A percentile compares a stretch with the other conserved stretches of the same genome.
Evolutionary conservation across 441 rosid genomes (phyloP).

Genomic region (Daphne laureola): DNA sequence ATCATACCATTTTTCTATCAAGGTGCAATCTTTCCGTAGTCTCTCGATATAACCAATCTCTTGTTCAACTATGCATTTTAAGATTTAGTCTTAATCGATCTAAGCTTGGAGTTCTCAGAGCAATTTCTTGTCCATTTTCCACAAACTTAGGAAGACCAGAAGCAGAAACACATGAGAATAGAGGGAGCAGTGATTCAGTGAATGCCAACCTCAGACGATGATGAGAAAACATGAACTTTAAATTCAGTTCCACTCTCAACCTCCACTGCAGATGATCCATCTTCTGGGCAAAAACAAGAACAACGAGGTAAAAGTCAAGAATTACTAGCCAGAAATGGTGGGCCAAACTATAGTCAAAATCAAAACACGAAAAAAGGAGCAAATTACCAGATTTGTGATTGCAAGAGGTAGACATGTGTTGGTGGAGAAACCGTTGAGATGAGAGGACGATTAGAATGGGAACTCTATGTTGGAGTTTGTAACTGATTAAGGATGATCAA

Average conservation of each 20-base stretch:
- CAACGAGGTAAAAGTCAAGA: conserved; percentile 8
- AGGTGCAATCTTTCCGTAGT: too few species aligned
- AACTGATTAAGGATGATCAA: too few species aligned
- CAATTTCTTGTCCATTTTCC: not conserved
- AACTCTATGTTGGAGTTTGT: too few species aligned
- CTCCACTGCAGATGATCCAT: conserved; percentile 20
- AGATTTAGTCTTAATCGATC: too few species aligned
- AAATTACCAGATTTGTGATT: conserved; percentile 21
- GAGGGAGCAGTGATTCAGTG: not conserved
- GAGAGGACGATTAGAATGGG: conserved; percentile 5
- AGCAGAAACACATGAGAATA: not conserved
- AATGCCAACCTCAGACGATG: conserved; percentile 51
- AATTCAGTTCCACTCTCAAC: conserved; percentile 23
- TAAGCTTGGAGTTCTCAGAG: too few species aligned
- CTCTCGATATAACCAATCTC: too few species aligned
- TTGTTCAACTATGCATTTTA: too few species aligned
- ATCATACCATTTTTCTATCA: too few species aligned
- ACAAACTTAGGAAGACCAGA: not conserved
- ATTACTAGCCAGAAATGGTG: not conserved
- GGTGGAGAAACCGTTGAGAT: too few species aligned
- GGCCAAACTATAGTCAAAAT: not conserved
- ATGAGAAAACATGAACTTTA: conserved; percentile 51
- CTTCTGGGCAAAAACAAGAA: conserved; percentile 16
- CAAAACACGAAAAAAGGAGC: not conserved
- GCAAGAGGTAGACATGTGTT: conserved; percentile 13